Percentiles rank a stretch among this genome's conserved stretches.
phyloP scores from a whole-genome alignment of 2,329 filamentous ascomycete genomes.

The Fusarium humuli region DNA sequence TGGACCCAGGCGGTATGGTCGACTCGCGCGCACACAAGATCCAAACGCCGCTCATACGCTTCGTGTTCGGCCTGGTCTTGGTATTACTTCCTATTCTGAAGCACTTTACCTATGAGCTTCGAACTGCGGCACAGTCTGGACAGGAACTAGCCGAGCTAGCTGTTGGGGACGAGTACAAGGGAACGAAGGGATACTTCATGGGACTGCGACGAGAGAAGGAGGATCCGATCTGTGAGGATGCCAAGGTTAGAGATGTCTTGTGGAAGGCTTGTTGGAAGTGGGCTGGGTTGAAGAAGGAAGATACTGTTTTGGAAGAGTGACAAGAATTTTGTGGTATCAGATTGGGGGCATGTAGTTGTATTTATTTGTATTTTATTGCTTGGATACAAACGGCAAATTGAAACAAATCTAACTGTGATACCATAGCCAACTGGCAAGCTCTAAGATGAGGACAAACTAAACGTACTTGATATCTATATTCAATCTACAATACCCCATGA shows the following conservation, averaged over 20 bases:
- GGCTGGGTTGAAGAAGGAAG: constrained; percentile 11
- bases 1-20: constrained; percentile 41
- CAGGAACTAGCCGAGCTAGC: constrained; percentile 27
- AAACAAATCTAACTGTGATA: background rate
- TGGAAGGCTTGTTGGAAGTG: constrained; percentile 41
- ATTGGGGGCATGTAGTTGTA: background rate
- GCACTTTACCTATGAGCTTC: constrained; percentile 16
- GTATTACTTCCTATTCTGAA: constrained; percentile 13
- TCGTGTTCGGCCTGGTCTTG: background rate
- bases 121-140: constrained; percentile 28
- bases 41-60: constrained; percentile 15
- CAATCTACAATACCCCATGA: background rate
- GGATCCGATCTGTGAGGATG: constrained; percentile 8
- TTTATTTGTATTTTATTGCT: background rate
- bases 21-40: constrained; percentile 37
- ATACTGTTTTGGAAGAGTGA: constrained; percentile 17
- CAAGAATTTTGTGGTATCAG: background rate
- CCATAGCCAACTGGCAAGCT: background rate
- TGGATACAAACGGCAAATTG: background rate
- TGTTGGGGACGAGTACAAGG: constrained; percentile 19
- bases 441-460: background rate
- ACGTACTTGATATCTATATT: background rate
- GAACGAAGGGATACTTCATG: constrained; percentile 20
- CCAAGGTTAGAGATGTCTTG: background rate
- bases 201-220: background rate